Evolutionary conservation across 352 stramenopile species (phyloP).

Genomic region (Pythium insidiosum): DNA sequence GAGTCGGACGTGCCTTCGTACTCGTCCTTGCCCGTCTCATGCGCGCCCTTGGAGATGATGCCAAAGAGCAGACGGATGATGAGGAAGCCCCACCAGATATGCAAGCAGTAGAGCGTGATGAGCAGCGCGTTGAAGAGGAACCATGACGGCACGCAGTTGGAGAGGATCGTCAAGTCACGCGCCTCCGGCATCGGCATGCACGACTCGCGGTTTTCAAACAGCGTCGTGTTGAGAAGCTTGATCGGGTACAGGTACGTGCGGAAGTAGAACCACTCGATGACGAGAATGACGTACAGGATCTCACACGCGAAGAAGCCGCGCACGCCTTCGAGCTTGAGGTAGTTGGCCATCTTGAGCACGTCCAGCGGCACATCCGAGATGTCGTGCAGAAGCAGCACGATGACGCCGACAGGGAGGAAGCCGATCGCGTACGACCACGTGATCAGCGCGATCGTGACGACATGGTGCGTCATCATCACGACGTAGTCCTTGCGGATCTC

Average conservation of each 20-base stretch:
- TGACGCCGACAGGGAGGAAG: constrained; percentile 75
- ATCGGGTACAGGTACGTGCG: constrained; percentile 81
- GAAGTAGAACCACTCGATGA: constrained; percentile 78
- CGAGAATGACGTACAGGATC: constrained; percentile 54
- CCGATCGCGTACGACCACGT: constrained; percentile 77
- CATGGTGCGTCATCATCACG: constrained; percentile 88
- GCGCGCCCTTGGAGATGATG: constrained; percentile 61
- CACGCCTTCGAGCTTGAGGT: constrained; percentile 79
- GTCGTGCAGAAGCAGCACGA: constrained; percentile 82
- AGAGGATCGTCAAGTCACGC: constrained; percentile 62
- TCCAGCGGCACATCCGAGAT: constrained; percentile 85
- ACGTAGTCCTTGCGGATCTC: constrained; percentile 86
- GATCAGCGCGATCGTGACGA: constrained; percentile 81
- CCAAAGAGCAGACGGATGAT: constrained; percentile 61
- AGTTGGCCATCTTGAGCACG: constrained; percentile 88
- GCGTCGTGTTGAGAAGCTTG: constrained; percentile 72
- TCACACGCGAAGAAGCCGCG: constrained; percentile 65
- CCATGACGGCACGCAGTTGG: constrained; percentile 71
- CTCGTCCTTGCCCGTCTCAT: constrained; percentile 77
- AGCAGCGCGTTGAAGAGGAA: constrained; percentile 80
- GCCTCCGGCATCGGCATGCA: constrained; percentile 62
- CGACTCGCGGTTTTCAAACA: constrained; percentile 66
- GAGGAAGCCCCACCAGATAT: constrained; percentile 82
- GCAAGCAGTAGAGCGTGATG: constrained; percentile 58
- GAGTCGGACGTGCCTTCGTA: constrained; percentile 82